Base-by-base conservation (phyloP, 176 grass and related monocot genomes). In the Rhynchospora pubera region DNA sequence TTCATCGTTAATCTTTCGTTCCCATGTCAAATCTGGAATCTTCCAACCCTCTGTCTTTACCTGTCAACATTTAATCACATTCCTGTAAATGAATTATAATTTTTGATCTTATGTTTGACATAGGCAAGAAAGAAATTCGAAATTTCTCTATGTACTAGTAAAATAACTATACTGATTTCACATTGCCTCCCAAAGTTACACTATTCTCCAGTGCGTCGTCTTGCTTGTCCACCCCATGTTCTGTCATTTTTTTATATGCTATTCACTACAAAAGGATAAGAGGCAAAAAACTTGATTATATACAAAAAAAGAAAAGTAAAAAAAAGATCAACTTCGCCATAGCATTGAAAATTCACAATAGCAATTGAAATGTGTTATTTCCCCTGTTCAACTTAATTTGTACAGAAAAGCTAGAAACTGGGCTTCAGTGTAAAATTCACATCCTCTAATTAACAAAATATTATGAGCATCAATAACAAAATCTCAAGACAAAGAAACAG, bases 11-110 rank as follows among this genome's bases (percentile, higher is more conserved):
- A 96, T 83, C 83, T 93, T 91, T 47, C 82, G 86, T 74, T 93
- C 84, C 93, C 90, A 96, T 85, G 93, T 96, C 82, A 96, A 91
- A 26, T 75, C 77, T 79, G 90, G 85, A 56, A 87, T 57, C 51
- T 50, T 52, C 47, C 82, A 86, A 71, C 65, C 84, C 72, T 83
- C 66, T 74, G 79, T 83, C 42, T 96, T 89, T 79, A 70, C 75
- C 87, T 92, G 67, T 51, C 39, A 92, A 60, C 15, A 72, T 59
- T 77, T 85, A 78, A 77, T 84, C 57, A 78, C 56, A 77, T 70
- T 32, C 2, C 9, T 53, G 43, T 71, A 72, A 65, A 66, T 82
- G n/a, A 34, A 5, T 76, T 55, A 28, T 22, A 30, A 19, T 46
- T 70, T 70, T 14, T 15, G 19, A 15, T 70, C 66, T 7, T 42